Conservation (phyloP, 495 filamentous ascomycete species). For the Hypomontagnella monticulosa region DNA sequence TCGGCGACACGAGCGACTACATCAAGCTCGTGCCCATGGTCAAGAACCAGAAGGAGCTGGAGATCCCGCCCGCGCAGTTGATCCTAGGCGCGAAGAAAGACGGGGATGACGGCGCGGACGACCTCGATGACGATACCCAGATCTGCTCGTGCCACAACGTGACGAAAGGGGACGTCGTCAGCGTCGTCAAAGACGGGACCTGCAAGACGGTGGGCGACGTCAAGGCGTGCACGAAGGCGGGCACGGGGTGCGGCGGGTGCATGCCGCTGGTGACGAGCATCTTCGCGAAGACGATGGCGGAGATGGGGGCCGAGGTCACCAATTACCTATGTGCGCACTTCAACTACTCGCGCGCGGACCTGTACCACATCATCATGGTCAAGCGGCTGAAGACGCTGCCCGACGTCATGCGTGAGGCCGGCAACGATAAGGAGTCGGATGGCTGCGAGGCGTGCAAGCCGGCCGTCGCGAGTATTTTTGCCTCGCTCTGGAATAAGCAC, state of each 20-base stretch:
- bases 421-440: slow-evolving; percentile 76
- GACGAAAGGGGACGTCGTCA: slow-evolving; percentile 83
- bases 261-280: slow-evolving; percentile 92
- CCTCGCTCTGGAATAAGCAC: slow-evolving; percentile 86
- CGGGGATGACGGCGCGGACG: slow-evolving; percentile 70
- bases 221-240: slow-evolving; percentile 94
- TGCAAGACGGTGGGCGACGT: slow-evolving; percentile 89
- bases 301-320: slow-evolving; percentile 89
- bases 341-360: slow-evolving; percentile 83
- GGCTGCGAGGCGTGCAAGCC: slow-evolving; percentile 96
- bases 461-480: slow-evolving; percentile 82
- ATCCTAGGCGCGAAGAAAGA: slow-evolving; percentile 84
- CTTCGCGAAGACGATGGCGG: slow-evolving; percentile 91
- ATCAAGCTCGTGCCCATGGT: slow-evolving; percentile 95
- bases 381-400: slow-evolving; percentile 79
- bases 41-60: slow-evolving; percentile 83
- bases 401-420: slow-evolving; percentile 85
- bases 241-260: slow-evolving; percentile 93
- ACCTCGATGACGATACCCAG: slow-evolving; percentile 81
- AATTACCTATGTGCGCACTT: slow-evolving; percentile 92
- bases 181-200: slow-evolving; percentile 77
- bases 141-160: slow-evolving; percentile 98
- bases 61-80: slow-evolving; percentile 86
- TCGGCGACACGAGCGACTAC: slow-evolving; percentile 94
- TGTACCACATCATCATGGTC: slow-evolving; percentile 89